Evolutionary conservation across 495 filamentous ascomycete species (phyloP), one percentile per base, ranked within the genome.

Genomic region (Venustampulla echinocandica): DNA sequence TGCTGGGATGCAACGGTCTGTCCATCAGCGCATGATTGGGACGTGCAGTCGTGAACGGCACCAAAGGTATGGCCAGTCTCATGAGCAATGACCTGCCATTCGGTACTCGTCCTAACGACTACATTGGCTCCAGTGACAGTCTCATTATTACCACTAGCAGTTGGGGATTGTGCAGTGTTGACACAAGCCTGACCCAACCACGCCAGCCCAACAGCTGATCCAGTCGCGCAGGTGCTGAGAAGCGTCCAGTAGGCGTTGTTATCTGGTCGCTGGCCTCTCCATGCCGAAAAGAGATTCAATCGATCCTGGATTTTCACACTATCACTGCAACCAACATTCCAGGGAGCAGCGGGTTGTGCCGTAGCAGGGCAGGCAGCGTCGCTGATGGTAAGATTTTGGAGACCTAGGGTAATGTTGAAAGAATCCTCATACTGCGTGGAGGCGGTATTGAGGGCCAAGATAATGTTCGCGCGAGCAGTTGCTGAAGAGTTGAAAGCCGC

Each of bases 51-150:
- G 60, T 98, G 92, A 28, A 95, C 87, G 10, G 92, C 93, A 33
- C 92, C 92, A 57, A 95, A 95, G 0, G 87, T 96, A 54, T 98
- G 92, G 9, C 92, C 92, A 10, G 85, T 79, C 62, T 98, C 93
- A 57, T 98, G 92, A 49, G 92, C 90, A 65, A 97, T 88, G 42
- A 98, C 85, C 61, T 95, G 87, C 93, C 93, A 98, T 54, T 94
- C 87, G 17, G 77, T 84, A 10, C 76, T 68, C 1, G 86, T 95
- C 39, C 80, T 79, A 14, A 88, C 83, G 15, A 98, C 89, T 19
- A 98, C 87, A 61, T 96, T 96, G 34, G 92, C 82, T 17, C 86
- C 85, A 15, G 80, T 81, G 36, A 93, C 81, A 1, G 78, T 80
- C 60, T 84, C 83, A 40, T 73, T 70, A n/a, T 56, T 59, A 10